Conservation (phyloP, 257 asterid species). For the Penstemon davidsonii region DNA sequence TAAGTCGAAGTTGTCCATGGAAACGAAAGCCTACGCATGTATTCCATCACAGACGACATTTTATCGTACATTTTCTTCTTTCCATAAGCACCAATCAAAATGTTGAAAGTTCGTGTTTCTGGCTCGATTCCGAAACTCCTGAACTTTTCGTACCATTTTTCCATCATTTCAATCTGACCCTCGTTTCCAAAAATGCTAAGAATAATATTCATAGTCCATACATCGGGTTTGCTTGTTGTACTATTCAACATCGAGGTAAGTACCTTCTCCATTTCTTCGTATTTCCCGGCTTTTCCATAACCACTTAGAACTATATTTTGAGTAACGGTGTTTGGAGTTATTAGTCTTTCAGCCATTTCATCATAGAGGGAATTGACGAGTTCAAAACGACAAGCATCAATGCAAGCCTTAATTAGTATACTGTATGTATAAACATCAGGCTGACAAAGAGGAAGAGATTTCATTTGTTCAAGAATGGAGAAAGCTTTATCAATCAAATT, state of each 20-base stretch:
- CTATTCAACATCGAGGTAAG: constrained; percentile 68
- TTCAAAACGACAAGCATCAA: constrained; percentile 61
- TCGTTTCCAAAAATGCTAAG: constrained; percentile 77
- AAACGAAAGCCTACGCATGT: constrained; percentile 87
- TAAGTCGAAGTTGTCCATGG: constrained; percentile 95
- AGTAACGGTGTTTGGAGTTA: constrained; percentile 85
- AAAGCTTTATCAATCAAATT: constrained; percentile 70
- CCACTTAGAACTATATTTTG: constrained; percentile 86
- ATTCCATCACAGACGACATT: constrained; percentile 95
- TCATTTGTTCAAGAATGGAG: constrained; percentile 62
- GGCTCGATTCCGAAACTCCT: constrained; percentile 84
- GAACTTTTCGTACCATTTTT: constrained; percentile 88
- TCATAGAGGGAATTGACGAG: constrained; percentile 71
- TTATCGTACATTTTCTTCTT: constrained; percentile 84
- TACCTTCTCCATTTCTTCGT: constrained; percentile 82
- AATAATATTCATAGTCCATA: constrained; percentile 88
- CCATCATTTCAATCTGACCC: constrained; percentile 88
- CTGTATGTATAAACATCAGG: constrained; percentile 89
- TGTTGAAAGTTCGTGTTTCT: constrained; percentile 75
- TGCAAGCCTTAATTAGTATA: constrained; percentile 79
- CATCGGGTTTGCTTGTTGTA: constrained; percentile 61
- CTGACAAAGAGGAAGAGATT: constrained; percentile 66
- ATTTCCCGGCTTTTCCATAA: constrained; percentile 79
- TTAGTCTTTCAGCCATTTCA: constrained; percentile 58
- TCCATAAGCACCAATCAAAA: constrained; percentile 90